These are phyloP conservation scores for Xylaria sp. DNA, from an alignment of 2,329 filamentous ascomycete genomes.

Conservation along the genomic window DNA sequence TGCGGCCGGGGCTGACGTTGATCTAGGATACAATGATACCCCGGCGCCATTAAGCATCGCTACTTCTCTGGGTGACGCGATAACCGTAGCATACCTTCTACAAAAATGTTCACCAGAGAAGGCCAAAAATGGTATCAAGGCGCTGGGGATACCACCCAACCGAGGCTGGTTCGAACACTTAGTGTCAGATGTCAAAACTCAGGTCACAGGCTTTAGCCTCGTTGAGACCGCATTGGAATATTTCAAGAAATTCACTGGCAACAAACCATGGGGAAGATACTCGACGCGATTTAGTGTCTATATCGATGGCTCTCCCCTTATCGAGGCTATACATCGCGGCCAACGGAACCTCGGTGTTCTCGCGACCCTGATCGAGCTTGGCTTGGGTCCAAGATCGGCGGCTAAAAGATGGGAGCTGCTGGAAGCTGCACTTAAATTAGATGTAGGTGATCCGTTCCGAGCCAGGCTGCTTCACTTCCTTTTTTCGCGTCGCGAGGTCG, in stretches of 20 bases:
- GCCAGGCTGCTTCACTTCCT: background rate
- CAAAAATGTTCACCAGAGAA: background rate
- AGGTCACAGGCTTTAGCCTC: background rate
- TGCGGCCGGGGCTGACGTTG: background rate
- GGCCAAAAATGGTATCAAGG: background rate
- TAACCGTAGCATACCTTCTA: background rate
- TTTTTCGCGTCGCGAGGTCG: background rate
- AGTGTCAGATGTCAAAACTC: background rate
- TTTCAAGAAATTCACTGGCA: background rate
- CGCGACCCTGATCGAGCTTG: background rate
- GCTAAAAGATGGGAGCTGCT: background rate
- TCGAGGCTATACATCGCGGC: background rate
- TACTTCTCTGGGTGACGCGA: background rate
- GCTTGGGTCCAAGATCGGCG: background rate
- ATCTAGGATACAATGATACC: background rate
- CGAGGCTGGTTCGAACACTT: background rate
- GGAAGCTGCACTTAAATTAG: background rate
- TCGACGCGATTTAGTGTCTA: background rate
- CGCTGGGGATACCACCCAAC: background rate
- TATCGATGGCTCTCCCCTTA: background rate
- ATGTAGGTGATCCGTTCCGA: background rate
- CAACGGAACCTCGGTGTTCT: background rate
- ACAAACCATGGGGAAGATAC: background rate
- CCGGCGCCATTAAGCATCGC: background rate
- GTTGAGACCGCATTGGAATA: conserved; percentile 1